phyloP scores from a whole-genome alignment of 2,329 filamentous ascomycete species.

The Graphilbum sp. region DNA sequence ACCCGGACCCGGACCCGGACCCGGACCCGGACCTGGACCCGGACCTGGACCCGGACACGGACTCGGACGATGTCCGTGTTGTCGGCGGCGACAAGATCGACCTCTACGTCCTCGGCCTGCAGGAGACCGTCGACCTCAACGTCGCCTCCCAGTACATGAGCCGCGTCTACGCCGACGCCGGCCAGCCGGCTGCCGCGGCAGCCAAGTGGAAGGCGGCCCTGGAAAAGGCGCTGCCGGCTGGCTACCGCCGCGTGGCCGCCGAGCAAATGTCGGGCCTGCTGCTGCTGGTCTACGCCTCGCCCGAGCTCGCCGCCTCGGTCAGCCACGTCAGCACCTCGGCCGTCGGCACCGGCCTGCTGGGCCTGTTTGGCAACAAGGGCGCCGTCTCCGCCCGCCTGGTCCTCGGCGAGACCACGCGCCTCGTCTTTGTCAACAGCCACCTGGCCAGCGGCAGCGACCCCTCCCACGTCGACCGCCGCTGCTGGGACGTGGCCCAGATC shows the following conservation, averaged over 20 bases:
- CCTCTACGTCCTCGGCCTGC: slow-evolving; percentile 77
- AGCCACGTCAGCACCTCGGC: slow-evolving; percentile 67
- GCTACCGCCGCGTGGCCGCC: slow-evolving; percentile 60
- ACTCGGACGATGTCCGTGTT: slow-evolving; percentile 22
- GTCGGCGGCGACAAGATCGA: slow-evolving; percentile 55
- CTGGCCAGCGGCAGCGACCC: slow-evolving; percentile 75
- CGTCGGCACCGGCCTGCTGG: slow-evolving; percentile 78
- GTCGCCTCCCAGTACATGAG: slow-evolving; percentile 64
- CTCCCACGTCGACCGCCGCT: slow-evolving; percentile 61
- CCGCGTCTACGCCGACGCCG: slow-evolving; percentile 53
- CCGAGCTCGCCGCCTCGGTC: slow-evolving; percentile 56
- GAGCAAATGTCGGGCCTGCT: slow-evolving; percentile 80
- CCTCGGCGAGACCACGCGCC: slow-evolving; percentile 72
- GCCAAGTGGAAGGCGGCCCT: slow-evolving; percentile 71
- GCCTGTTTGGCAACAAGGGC: slow-evolving; percentile 94
- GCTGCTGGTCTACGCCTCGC: slow-evolving; percentile 71
- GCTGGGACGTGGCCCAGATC: slow-evolving; percentile 81
- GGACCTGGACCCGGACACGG: not conserved
- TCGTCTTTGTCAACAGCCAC: slow-evolving; percentile 87
- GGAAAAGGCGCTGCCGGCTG: slow-evolving; percentile 54
- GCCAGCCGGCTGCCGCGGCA: slow-evolving; percentile 32
- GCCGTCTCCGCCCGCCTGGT: slow-evolving; percentile 69
- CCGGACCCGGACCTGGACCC: slow-evolving; percentile 15
- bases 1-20: too few relatives aligned
- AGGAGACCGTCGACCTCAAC: slow-evolving; percentile 81